Conservation (phyloP, 2,329 filamentous ascomycete species). For the Diaporthe capsici region DNA sequence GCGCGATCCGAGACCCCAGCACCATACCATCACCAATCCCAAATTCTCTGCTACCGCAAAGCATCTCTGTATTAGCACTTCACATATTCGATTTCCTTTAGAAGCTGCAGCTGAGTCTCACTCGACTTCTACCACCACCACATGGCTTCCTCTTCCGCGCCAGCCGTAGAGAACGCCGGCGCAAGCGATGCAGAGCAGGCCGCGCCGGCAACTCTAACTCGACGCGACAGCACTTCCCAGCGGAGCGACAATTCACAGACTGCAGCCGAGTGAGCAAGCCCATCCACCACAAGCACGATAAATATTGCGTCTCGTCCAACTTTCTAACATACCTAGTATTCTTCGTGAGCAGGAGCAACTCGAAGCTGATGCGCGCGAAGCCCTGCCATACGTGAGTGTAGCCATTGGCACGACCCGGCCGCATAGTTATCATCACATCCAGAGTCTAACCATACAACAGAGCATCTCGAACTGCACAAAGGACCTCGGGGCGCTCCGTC, state of each 20-base stretch:
- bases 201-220: constrained; percentile 55
- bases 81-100: neutral
- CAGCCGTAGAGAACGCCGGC: constrained; percentile 47
- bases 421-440: neutral
- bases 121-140: neutral
- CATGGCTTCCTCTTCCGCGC: constrained; percentile 55
- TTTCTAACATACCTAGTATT: constrained; percentile 68
- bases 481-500: constrained; percentile 87
- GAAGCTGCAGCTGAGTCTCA: neutral
- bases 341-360: constrained; percentile 90
- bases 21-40: neutral
- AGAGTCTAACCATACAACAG: constrained; percentile 59
- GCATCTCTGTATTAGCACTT: neutral
- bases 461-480: constrained; percentile 96
- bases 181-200: constrained; percentile 49
- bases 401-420: neutral
- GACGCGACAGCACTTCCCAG: constrained; percentile 73
- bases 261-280: constrained; percentile 73
- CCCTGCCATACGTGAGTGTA: constrained; percentile 84
- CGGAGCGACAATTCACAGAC: constrained; percentile 78
- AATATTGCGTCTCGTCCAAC: neutral
- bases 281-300: no score
- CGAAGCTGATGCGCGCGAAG: constrained; percentile 95
- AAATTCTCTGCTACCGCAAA: neutral
- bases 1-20: neutral